phyloP scores from a whole-genome alignment of 1,284 basidiomycete species.

The Pseudozyma flocculosa region DNA sequence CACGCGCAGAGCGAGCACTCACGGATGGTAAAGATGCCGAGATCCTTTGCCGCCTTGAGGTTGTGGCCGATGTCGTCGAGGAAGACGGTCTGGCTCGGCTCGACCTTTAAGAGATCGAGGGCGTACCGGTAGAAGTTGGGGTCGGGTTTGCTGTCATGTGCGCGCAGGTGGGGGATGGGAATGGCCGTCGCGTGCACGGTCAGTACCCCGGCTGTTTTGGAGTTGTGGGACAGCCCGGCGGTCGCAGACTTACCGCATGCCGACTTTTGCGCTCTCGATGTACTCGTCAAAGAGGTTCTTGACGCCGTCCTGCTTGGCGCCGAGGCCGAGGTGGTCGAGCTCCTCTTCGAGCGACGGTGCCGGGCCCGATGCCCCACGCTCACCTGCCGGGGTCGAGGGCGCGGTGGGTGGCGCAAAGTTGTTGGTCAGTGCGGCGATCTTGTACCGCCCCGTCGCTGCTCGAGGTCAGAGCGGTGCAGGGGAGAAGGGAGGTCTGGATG shows the following conservation, averaged over 20 bases:
- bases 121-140: slow-evolving; percentile 56
- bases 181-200: too few species aligned
- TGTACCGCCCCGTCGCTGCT: slow-evolving; percentile 48
- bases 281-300: slow-evolving; percentile 55
- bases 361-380: slow-evolving; percentile 4
- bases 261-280: slow-evolving; percentile 57
- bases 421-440: slow-evolving; percentile 58
- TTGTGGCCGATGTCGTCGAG: slow-evolving; percentile 59
- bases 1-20: slow-evolving; percentile 17
- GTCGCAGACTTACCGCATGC: slow-evolving; percentile 43
- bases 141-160: slow-evolving; percentile 56
- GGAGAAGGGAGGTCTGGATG: too few species aligned
- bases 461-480: too few species aligned
- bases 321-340: slow-evolving; percentile 43
- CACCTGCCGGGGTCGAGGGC: slow-evolving; percentile 3
- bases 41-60: slow-evolving; percentile 53
- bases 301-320: slow-evolving; percentile 22
- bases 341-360: slow-evolving; percentile 40
- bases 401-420: slow-evolving; percentile 53
- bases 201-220: too few species aligned
- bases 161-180: neutral
- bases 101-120: slow-evolving; percentile 45
- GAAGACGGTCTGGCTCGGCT: slow-evolving; percentile 55
- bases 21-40: slow-evolving; percentile 59
- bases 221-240: too few species aligned